Conservation (phyloP, 352 stramenopile species). For the Phytophthora boehmeriae region DNA sequence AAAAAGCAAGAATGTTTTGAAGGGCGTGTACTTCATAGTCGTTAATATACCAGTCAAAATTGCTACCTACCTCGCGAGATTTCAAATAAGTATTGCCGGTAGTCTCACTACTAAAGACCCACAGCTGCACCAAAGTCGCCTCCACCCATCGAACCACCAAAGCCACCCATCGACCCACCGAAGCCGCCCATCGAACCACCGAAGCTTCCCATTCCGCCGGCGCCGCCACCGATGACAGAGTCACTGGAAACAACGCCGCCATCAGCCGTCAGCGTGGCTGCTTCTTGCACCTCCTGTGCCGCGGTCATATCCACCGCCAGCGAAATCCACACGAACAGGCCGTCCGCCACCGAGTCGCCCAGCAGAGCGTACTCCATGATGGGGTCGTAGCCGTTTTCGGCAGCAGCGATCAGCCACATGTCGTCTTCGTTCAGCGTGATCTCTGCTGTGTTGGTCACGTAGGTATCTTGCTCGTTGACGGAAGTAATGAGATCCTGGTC, state of each 20-base stretch:
- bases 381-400: slow-evolving; percentile 24
- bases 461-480: slow-evolving; percentile 28
- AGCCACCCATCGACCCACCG: slow-evolving; percentile 10
- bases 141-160: neutral
- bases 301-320: slow-evolving; percentile 21
- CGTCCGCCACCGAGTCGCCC: slow-evolving; percentile 22
- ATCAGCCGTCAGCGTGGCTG: slow-evolving; percentile 8
- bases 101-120: too few relatives aligned
- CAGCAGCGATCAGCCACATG: slow-evolving; percentile 19
- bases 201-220: slow-evolving; percentile 7
- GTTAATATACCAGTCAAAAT: too few relatives aligned
- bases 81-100: too few relatives aligned
- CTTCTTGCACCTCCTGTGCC: slow-evolving; percentile 11
- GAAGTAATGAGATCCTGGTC: slow-evolving; percentile 34
- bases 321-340: slow-evolving; percentile 29
- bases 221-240: neutral
- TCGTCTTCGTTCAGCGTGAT: slow-evolving; percentile 33
- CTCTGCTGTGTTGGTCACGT: slow-evolving; percentile 30
- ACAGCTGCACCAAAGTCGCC: too few relatives aligned
- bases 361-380: slow-evolving; percentile 28
- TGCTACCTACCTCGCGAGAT: too few relatives aligned
- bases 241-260: slow-evolving; percentile 13
- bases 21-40: too few relatives aligned
- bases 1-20: neutral
- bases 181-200: slow-evolving; percentile 10